These are phyloP conservation scores for Naganishia albida DNA, from an alignment of 1,284 basidiomycete species.

Conservation along the genomic window DNA sequence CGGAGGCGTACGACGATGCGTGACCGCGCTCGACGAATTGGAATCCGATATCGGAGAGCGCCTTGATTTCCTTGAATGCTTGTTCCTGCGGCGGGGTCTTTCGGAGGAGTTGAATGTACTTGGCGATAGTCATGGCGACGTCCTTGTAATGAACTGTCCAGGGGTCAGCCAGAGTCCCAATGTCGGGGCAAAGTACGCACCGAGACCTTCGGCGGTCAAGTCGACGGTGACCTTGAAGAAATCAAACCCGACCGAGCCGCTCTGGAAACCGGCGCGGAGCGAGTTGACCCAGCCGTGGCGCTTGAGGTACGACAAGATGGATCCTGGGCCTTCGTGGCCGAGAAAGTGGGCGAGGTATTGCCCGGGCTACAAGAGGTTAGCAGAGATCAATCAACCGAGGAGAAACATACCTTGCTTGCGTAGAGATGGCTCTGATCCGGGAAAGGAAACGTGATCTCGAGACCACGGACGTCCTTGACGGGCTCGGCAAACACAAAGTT, in stretches of 20 bases:
- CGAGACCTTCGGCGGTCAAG: slow-evolving; percentile 82
- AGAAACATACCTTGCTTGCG: slow-evolving; percentile 63
- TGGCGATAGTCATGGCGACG: slow-evolving; percentile 73
- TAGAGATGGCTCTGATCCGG: slow-evolving; percentile 79
- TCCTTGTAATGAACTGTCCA: slow-evolving; percentile 72
- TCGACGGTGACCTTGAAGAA: slow-evolving; percentile 84
- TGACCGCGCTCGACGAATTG: slow-evolving; percentile 81
- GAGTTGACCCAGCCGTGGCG: slow-evolving; percentile 85
- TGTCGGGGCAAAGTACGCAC: slow-evolving; percentile 57
- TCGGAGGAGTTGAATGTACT: slow-evolving; percentile 82
- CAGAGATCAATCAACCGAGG: background rate
- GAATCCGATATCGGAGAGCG: slow-evolving; percentile 76
- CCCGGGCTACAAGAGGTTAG: slow-evolving; percentile 60
- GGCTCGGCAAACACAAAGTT: slow-evolving; percentile 84
- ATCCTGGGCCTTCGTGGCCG: slow-evolving; percentile 95
- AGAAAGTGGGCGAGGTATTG: slow-evolving; percentile 81
- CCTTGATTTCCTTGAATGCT: slow-evolving; percentile 76
- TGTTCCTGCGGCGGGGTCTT: slow-evolving; percentile 67
- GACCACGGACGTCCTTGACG: slow-evolving; percentile 81
- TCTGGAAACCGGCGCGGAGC: slow-evolving; percentile 72
- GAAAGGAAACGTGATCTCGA: slow-evolving; percentile 87
- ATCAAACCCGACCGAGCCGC: slow-evolving; percentile 71
- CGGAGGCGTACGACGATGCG: slow-evolving; percentile 78
- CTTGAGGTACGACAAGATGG: slow-evolving; percentile 88
- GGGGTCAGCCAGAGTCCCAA: slow-evolving; percentile 2